Evolutionary conservation across 305 asterid species (phyloP), one percentile per base, ranked within the genome.

Genomic region (Petunia hybrid): DNA sequence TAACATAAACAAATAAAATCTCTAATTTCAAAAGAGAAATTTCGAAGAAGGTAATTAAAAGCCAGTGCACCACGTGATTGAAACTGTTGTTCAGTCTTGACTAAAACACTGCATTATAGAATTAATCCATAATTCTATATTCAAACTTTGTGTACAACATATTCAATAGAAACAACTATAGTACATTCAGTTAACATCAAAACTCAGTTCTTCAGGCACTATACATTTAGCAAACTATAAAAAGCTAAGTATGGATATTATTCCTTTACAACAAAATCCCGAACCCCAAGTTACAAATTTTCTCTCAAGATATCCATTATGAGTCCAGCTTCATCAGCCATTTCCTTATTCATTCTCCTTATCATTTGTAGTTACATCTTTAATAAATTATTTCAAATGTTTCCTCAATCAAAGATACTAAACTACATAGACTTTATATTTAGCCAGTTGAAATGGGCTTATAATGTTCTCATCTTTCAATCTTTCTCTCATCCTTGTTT

Each of bases 371-470:
- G 65, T 16, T 79, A 7, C n/a, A 3, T 64, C 39, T 78, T 66
- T 56, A 78, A 78, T 22, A 79, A 4, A 64, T 0, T 51, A 53
- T 46, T 64, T 1, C 22, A 79, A 48, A 79, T 64, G 22, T 64
- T 78, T 22, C 76, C 76, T 1, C 61, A 68, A 6, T 79, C 82
- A 14, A 80, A 39, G 51, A 2, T 82, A 66, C 74, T 64, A 31
- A 74, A 75, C 16, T 81, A 62, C 84, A 36, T 81, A 51, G 14
- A 53, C 42, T 55, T 45, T 14, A 31, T 85, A 2, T 73, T 81
- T 16, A 10, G 62, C 1, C 81, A 78, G 40, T 57, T 87, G 64
- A 81, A 80, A 55, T 82, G 82, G 84, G 81, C 80, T 22, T 62
- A 75, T 73, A 59, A 79, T 69, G 76, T 35, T 78, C 36, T 87